Conservation (phyloP, 2,329 filamentous ascomycete species). For the Aspergillus japonicus region DNA sequence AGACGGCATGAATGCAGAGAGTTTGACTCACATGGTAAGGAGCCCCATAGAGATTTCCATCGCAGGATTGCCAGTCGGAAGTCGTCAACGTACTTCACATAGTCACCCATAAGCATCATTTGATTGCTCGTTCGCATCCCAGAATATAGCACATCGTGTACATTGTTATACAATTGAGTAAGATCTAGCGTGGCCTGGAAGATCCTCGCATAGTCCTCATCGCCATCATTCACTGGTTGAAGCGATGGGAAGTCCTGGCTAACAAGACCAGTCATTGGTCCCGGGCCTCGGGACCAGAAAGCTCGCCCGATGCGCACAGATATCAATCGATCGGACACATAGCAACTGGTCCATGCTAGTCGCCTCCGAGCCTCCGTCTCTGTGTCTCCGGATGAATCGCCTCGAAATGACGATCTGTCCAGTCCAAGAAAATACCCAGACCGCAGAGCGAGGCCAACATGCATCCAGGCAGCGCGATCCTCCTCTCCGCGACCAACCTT, state of each 20-base stretch:
- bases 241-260: constrained; percentile 68
- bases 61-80: constrained; percentile 67
- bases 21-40: constrained; percentile 55
- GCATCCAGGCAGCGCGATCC: constrained; percentile 74
- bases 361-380: constrained; percentile 62
- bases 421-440: constrained; percentile 69
- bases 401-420: constrained; percentile 66
- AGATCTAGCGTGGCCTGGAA: constrained; percentile 71
- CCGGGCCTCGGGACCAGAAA: constrained; percentile 72
- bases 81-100: constrained; percentile 74
- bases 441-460: constrained; percentile 67
- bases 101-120: constrained; percentile 68
- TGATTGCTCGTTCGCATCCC: constrained; percentile 68
- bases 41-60: constrained; percentile 71
- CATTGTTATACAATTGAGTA: constrained; percentile 70
- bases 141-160: constrained; percentile 71
- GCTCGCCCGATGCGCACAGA: constrained; percentile 70
- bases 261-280: constrained; percentile 62
- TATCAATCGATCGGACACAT: constrained; percentile 66
- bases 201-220: constrained; percentile 66
- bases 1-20: background rate
- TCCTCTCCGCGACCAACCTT: constrained; percentile 70
- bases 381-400: constrained; percentile 59
- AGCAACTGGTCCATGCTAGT: constrained; percentile 68
- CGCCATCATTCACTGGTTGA: constrained; percentile 56